Base-by-base conservation (phyloP, 495 filamentous ascomycete genomes). In the Aspergillus cavernicola region DNA sequence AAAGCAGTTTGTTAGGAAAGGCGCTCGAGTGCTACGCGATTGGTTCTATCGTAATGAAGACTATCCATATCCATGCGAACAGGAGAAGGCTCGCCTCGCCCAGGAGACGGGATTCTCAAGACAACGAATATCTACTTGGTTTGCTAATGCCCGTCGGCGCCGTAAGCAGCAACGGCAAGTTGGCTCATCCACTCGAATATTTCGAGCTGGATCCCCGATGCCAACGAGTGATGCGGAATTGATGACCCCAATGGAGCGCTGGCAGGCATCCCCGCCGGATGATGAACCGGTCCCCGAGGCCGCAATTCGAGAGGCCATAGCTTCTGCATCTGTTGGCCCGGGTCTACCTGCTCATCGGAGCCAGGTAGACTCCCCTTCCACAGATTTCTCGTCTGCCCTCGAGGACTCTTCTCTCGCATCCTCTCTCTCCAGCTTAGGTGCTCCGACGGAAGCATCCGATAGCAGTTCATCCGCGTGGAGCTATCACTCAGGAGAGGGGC, bases 231-330 rank as follows among this genome's bases (percentile, higher is more conserved):
- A 49, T 65, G 78, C 57, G 62, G 72, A 61, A 72, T 87, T 78
- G 77, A 84, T 75, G 62, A 72, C 70, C 47, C 89, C 89, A 1
- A 70, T 93, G 51, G 87, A 93, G 63, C 72, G 89, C 67, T 93
- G 88, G 89, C 78, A 85, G 66, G 74, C 81, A 58, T 90, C 88
- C 28, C 89, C 89, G 3, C 88, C 89, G 10, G 88, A 92, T 68
- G 77, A 91, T 63, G 89, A 75, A 22, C 59, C 63, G 1, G 62
- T 69, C 0, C 42, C 66, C 2, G 60, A 71, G 52, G 60, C 67
- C 0, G 60, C 53, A 0, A 75, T 71, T 19, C 63, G 64, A 55
- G 59, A 71, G 16, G 68, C 70, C n/a, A 67, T 71, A 15, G 55
- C 58, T n/a, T 78, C 87, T 29, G 37, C 56, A 19, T 42, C 39